Evolutionary conservation across 768 basidiomycete genomes (phyloP).

Genomic region (Pluteus cervinus): DNA sequence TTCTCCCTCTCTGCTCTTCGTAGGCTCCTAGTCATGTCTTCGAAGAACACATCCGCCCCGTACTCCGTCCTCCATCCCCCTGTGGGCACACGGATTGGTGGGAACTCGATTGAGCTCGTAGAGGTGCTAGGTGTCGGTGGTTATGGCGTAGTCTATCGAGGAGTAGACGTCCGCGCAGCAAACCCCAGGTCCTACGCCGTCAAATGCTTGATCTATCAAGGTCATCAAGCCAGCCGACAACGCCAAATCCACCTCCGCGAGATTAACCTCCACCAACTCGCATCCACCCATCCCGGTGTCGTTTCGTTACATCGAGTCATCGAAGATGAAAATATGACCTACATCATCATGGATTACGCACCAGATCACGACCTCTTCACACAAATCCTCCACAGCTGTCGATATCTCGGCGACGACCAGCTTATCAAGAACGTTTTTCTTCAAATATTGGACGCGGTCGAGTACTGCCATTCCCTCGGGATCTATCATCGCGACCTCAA

Average conservation of each 20-base stretch:
- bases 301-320: conserved; percentile 91
- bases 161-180: conserved; percentile 48
- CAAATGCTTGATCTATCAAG: conserved; percentile 77
- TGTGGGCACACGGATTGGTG: conserved; percentile 84
- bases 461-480: conserved; percentile 88
- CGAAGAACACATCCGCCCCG: conserved; percentile 27
- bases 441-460: conserved; percentile 92
- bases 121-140: conserved; percentile 92
- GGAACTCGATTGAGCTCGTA: conserved; percentile 79
- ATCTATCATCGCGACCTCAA: conserved; percentile 98
- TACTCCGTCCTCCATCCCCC: conserved; percentile 47
- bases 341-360: conserved; percentile 94
- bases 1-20: conserved; percentile 13
- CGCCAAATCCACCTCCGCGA: conserved; percentile 87
- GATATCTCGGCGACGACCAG: conserved; percentile 83
- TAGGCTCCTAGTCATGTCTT: conserved; percentile 25
- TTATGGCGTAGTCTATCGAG: conserved; percentile 94
- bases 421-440: conserved; percentile 92
- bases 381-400: conserved; percentile 80
- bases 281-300: conserved; percentile 75
- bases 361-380: conserved; percentile 92
- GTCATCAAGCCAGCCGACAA: conserved; percentile 47
- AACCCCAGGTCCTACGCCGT: conserved; percentile 72
- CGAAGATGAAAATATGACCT: conserved; percentile 79
- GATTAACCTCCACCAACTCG: conserved; percentile 80